Evolutionary conservation across 352 stramenopile genomes (phyloP).

Genomic region (Pythium folliculosum): DNA sequence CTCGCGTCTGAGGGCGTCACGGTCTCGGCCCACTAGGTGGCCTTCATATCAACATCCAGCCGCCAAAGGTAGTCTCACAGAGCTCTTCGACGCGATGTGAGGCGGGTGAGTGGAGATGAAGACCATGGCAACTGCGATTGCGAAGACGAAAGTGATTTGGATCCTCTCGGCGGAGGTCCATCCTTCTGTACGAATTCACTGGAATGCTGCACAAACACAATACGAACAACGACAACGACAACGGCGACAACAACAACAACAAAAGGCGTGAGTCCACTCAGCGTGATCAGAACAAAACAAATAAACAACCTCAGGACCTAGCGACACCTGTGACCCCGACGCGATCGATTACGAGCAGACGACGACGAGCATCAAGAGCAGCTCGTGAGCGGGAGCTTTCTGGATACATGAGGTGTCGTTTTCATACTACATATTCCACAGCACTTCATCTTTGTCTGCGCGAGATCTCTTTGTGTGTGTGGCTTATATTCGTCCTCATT

Average conservation of each 20-base stretch:
- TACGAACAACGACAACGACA: not conserved
- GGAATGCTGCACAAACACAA: conserved; percentile 9
- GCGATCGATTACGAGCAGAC: not conserved
- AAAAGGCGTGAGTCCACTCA: not conserved
- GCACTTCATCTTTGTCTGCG: not conserved
- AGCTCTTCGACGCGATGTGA: conserved; percentile 3
- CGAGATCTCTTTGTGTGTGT: not conserved
- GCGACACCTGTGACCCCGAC: not conserved
- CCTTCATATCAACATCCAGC: not conserved
- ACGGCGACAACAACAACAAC: not conserved
- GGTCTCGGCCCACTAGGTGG: conserved; percentile 14
- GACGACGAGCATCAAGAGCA: not conserved
- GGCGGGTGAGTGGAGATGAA: not conserved
- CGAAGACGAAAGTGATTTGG: conserved; percentile 1
- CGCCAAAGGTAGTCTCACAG: not conserved
- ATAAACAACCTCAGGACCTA: not conserved
- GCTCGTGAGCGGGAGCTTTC: not conserved
- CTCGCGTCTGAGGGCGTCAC: conserved; percentile 59
- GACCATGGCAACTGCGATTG: not conserved
- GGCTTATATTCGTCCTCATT: conserved; percentile 10
- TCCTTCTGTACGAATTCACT: not conserved
- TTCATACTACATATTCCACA: conserved; percentile 17
- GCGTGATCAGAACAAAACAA: not conserved
- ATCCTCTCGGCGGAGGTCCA: not conserved
- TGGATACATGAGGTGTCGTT: not conserved